A percentile compares a stretch with the other conserved stretches of the same genome.
Evolutionary conservation across 805 yeast species (phyloP).

Genomic region (Myxozyma lipomycoides): DNA sequence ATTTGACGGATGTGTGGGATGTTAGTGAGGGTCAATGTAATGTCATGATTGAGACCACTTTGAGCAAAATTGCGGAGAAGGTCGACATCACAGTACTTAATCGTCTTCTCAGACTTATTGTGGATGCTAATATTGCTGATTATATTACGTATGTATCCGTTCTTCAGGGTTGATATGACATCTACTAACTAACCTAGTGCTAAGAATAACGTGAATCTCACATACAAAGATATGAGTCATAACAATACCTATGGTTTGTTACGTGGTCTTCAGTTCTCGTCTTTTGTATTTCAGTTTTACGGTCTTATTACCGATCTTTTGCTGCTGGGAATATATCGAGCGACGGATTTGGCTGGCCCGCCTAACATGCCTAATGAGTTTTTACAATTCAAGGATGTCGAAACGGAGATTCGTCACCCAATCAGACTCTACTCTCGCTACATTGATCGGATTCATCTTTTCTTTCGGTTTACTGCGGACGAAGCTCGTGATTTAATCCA

Average conservation of each 20-base stretch:
- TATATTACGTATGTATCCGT: constrained; percentile 50
- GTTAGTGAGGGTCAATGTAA: constrained; percentile 67
- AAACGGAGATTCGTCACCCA: constrained; percentile 65
- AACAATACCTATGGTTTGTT: constrained; percentile 83
- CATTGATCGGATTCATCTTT: constrained; percentile 72
- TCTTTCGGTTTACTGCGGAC: constrained; percentile 67
- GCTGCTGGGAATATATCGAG: constrained; percentile 80
- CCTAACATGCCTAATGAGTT: constrained; percentile 65
- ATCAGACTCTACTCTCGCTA: constrained; percentile 77
- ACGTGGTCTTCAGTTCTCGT: constrained; percentile 84
- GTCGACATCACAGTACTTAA: constrained; percentile 84
- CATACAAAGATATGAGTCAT: constrained; percentile 93
- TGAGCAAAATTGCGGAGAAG: constrained; percentile 73
- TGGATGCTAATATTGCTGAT: constrained; percentile 91
- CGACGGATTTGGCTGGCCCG: constrained; percentile 80
- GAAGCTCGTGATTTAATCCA: constrained; percentile 74
- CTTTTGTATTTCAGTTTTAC: constrained; percentile 86
- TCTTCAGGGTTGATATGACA: neutral
- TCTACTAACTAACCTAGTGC: constrained; percentile 44
- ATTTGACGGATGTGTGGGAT: constrained; percentile 75
- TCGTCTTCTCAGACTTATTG: constrained; percentile 69
- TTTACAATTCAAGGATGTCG: constrained; percentile 58
- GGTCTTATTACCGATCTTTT: constrained; percentile 80
- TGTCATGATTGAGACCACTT: constrained; percentile 75
- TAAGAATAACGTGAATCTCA: constrained; percentile 74